These are phyloP conservation scores for Iberis pinnata DNA, from an alignment of 345 rosid genomes.

Conservation along the genomic window DNA sequence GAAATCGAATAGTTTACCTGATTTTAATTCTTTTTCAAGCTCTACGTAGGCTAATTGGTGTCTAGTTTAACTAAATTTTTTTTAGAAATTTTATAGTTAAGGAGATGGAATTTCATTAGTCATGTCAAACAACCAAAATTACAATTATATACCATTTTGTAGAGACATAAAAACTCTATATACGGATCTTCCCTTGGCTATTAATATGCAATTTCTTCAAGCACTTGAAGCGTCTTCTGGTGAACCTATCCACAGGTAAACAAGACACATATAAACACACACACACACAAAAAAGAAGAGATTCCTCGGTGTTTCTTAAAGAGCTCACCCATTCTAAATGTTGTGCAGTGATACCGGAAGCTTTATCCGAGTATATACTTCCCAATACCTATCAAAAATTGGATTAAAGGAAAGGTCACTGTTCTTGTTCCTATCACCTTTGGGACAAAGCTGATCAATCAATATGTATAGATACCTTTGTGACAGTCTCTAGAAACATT, in stretches of 20 bases:
- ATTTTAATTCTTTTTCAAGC: no score
- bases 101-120: no score
- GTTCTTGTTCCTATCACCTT: not conserved
- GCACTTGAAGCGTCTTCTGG: constrained; percentile 73
- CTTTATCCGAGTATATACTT: constrained; percentile 72
- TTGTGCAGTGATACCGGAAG: constrained; percentile 82
- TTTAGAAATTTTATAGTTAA: no score
- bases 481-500: constrained; percentile 90
- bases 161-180: no score
- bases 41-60: no score
- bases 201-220: constrained; percentile 81
- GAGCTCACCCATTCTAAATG: constrained; percentile 86
- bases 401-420: constrained; percentile 1
- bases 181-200: not conserved
- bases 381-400: constrained; percentile 65
- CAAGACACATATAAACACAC: not conserved
- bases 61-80: no score
- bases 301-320: not conserved
- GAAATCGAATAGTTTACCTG: no score
- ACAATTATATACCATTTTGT: no score
- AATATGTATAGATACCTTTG: constrained; percentile 51
- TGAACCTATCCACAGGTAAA: constrained; percentile 51
- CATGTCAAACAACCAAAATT: no score
- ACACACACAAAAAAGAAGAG: not conserved
- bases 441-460: not conserved